Base-by-base conservation (phyloP, 2,329 filamentous ascomycete genomes). In the Aspergillus aculeatus region DNA sequence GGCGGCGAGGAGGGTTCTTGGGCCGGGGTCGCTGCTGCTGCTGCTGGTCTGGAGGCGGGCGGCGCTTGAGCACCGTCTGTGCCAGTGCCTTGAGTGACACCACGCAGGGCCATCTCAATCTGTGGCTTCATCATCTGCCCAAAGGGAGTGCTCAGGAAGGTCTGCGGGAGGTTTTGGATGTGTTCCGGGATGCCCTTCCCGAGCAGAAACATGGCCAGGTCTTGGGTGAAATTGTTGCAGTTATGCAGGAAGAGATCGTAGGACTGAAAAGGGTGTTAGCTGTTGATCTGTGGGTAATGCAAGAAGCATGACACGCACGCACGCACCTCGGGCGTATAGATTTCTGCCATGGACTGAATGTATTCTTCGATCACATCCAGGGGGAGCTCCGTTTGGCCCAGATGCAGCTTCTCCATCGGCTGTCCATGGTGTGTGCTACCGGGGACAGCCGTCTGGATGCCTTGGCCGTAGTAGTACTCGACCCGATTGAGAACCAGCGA, bases 151-250 rank as follows among this genome's bases (percentile, higher is more conserved):
- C 90, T 86, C 12, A 98, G 82, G 9, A 98, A 93, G 1, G 88
- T 89, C 69, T 92, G 84, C 0, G 94, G 94, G 72, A 98, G 87
- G 66, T 89, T 91, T 31, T 86, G 84, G 65, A 99, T 98, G 68
- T 96, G 88, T 1, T 88, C 84, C 0, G 95, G 95, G 61, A 98
- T 98, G 2, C 91, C 90, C 67, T 88, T 90, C 23, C 95, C 94
- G 1, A 97, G 81, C 0, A 98, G 81, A 64, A 98, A 98, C 75
- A 91, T 95, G 63, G 91, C 82, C 66, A 98, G 88, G 62, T 96
- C 92, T 71, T 98, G 94, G 3, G 90, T 91, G 76, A 98, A 99
- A 75, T 97, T 97, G 79, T 98, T 99, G 80, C 94, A 98, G 73
- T 99, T 99, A 76, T 97, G 92, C 29, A 85, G 68, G 79, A 91